These are phyloP conservation scores for Suillus subalutaceus DNA, from an alignment of 768 basidiomycete species.

Conservation along the genomic window DNA sequence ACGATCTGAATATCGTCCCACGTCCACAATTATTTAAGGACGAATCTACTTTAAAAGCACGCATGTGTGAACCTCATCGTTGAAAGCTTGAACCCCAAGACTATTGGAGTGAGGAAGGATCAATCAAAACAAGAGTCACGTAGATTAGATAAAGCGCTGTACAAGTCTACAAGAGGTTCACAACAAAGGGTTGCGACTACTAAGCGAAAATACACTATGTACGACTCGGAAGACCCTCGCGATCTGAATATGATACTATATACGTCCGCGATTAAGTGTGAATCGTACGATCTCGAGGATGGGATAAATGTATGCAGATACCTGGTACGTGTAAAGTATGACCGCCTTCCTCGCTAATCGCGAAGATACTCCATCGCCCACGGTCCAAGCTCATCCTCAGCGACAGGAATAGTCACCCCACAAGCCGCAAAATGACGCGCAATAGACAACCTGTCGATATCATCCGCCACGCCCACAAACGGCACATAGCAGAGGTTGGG, in stretches of 20 bases:
- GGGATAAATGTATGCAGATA: constrained; percentile 20
- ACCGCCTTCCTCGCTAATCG: constrained; percentile 1
- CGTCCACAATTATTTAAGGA: no score
- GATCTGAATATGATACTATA: constrained; percentile 22
- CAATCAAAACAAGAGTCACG: neutral
- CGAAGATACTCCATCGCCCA: constrained; percentile 41
- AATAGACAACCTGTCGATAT: constrained; percentile 36
- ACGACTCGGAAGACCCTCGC: constrained; percentile 7
- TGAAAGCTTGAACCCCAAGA: no score
- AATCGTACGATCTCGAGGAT: constrained; percentile 9
- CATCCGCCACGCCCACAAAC: constrained; percentile 33
- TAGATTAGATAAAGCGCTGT: neutral
- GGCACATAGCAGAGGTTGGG: constrained; percentile 33
- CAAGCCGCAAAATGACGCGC: constrained; percentile 46
- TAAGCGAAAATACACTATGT: constrained; percentile 11
- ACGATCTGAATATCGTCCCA: no score
- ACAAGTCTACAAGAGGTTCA: neutral
- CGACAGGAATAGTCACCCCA: constrained; percentile 40
- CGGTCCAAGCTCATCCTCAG: constrained; percentile 40
- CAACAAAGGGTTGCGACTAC: constrained; percentile 3
- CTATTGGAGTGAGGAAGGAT: neutral
- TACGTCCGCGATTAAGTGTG: constrained; percentile 18
- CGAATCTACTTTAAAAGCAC: no score
- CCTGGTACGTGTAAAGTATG: constrained; percentile 19
- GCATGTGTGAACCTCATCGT: no score